Evolutionary conservation across 306 rosid genomes (phyloP).

Genomic region (Neltuma alba): DNA sequence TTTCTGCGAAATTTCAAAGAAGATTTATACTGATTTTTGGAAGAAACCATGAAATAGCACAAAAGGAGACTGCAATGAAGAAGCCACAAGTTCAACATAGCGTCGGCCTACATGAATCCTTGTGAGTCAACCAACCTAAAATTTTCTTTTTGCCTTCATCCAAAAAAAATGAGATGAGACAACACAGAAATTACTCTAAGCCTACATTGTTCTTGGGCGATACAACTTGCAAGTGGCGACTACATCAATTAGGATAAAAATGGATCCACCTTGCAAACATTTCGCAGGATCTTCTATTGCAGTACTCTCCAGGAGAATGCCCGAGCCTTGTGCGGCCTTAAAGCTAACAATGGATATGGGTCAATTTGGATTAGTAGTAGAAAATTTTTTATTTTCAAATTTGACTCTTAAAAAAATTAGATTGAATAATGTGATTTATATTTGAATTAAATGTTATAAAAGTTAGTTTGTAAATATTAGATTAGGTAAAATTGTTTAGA

Average conservation of each 20-base stretch:
- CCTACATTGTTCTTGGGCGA: not conserved
- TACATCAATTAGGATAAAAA: not conserved
- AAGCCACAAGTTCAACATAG: not conserved
- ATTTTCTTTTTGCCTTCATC: not conserved
- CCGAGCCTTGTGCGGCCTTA: slow-evolving; percentile 24
- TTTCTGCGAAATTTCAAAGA: not conserved
- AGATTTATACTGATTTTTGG: not conserved
- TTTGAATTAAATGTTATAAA: too few species aligned
- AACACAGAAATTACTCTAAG: not conserved
- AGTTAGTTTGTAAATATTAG: too few species aligned
- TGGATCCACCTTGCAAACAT: slow-evolving; percentile 24
- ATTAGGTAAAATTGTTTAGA: too few species aligned
- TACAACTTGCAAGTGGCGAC: not conserved
- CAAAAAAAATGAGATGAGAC: not conserved
- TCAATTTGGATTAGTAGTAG: too few species aligned
- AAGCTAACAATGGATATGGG: too few species aligned
- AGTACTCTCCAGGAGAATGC: slow-evolving; percentile 9
- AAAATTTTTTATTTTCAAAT: too few species aligned
- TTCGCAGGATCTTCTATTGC: not conserved
- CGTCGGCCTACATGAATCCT: not conserved
- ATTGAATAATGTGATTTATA: too few species aligned
- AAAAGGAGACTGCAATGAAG: not conserved
- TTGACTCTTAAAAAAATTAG: too few species aligned
- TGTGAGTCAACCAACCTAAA: not conserved
- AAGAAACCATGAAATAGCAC: not conserved